These are phyloP conservation scores for Cryptococcus depauperatus DNA, from an alignment of 1,284 basidiomycete species.

Conservation along the genomic window DNA sequence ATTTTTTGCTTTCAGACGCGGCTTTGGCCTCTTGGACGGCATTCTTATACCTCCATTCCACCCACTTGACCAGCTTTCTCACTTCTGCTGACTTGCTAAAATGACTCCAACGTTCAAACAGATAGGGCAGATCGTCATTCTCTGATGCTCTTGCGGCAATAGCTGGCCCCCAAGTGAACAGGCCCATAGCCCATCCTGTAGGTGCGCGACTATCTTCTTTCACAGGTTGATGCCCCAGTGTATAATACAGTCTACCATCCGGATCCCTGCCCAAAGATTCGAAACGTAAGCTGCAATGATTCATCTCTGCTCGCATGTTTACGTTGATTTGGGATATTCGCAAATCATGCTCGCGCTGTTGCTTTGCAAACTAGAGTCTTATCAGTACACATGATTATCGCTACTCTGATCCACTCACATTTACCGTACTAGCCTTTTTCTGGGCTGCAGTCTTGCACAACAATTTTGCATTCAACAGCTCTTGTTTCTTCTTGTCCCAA, in stretches of 20 bases:
- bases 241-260: constrained; percentile 33
- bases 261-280: constrained; percentile 31
- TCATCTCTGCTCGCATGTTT: constrained; percentile 17
- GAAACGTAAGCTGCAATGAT: constrained; percentile 18
- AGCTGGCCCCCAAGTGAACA: constrained; percentile 32
- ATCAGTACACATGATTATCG: neutral
- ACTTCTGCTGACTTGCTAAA: constrained; percentile 21
- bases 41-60: constrained; percentile 17
- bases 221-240: constrained; percentile 23
- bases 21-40: constrained; percentile 5
- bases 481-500: constrained; percentile 33
- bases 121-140: constrained; percentile 17
- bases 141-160: constrained; percentile 6
- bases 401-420: constrained; percentile 13
- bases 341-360: constrained; percentile 12
- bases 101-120: constrained; percentile 32
- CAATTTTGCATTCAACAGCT: constrained; percentile 21
- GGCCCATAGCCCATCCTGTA: constrained; percentile 30
- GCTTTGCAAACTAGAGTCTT: neutral
- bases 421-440: constrained; percentile 22
- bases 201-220: constrained; percentile 29
- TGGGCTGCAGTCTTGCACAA: constrained; percentile 22
- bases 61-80: constrained; percentile 19
- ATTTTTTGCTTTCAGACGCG: no score
- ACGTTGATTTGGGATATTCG: constrained; percentile 15